Percentiles rank a stretch among this genome's conserved stretches.
phyloP scores from a whole-genome alignment of 2,329 filamentous ascomycete species.

The Botrytis sinoallii region DNA sequence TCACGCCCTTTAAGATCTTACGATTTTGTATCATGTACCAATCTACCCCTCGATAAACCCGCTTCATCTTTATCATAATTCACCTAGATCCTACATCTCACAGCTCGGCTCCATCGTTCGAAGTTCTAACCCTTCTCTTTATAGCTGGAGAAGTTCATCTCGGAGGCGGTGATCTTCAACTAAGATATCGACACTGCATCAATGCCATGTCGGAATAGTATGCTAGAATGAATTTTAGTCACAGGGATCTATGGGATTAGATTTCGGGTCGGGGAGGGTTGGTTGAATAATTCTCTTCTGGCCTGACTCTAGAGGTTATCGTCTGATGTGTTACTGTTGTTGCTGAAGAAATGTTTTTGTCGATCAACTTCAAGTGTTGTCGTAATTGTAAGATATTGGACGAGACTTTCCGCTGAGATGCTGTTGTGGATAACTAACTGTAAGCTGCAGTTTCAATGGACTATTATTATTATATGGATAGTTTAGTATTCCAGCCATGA shows the following conservation, averaged over 20 bases:
- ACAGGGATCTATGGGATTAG: accelerated
- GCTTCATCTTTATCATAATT: not conserved
- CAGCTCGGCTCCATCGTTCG: not conserved
- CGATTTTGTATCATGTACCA: not conserved
- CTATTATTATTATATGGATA: not conserved
- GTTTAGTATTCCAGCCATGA: no score
- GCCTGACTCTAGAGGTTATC: not conserved
- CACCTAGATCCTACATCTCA: accelerated
- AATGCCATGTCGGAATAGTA: not conserved
- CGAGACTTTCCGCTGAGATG: not conserved
- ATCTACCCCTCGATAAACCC: not conserved
- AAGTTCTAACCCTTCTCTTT: accelerated
- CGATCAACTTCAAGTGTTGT: not conserved
- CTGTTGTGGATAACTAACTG: not conserved
- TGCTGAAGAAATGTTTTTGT: not conserved
- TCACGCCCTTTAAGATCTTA: not conserved
- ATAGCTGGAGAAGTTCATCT: not conserved
- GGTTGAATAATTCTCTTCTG: not conserved
- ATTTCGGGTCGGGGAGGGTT: not conserved
- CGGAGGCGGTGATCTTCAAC: not conserved
- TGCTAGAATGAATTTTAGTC: not conserved
- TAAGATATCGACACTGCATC: accelerated
- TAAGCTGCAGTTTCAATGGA: not conserved
- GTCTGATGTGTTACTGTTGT: not conserved
- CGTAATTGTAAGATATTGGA: not conserved